These are phyloP conservation scores for Saraca asoca DNA, from an alignment of 331 rosid species.

Conservation along the genomic window DNA sequence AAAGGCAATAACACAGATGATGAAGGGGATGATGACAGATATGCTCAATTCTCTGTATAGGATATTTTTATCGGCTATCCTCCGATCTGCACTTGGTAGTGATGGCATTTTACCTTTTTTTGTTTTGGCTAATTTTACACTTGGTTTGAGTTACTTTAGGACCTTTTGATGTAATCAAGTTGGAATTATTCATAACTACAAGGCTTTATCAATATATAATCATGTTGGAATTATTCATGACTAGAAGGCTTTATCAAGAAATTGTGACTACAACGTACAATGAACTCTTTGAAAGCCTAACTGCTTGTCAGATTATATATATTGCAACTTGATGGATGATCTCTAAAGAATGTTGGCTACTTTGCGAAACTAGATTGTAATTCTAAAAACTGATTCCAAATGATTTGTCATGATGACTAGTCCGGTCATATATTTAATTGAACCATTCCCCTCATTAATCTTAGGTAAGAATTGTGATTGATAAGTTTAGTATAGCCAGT, in stretches of 20 bases:
- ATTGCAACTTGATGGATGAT: conserved; percentile 11
- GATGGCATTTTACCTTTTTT: conserved; percentile 62
- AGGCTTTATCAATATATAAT: too few species aligned
- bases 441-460: conserved; percentile 26
- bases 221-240: too few species aligned
- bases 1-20: conserved; percentile 46
- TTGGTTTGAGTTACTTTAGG: conserved; percentile 21
- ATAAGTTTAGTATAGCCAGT: too few species aligned
- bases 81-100: conserved; percentile 65
- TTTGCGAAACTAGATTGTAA: conserved; percentile 17
- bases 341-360: conserved; percentile 14
- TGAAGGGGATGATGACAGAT: conserved; percentile 49
- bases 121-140: conserved; percentile 22
- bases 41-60: conserved; percentile 57
- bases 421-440: conserved; percentile 30
- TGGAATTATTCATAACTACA: conserved; percentile 12
- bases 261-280: conserved; percentile 1
- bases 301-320: conserved; percentile 2
- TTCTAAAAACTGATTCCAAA: conserved; percentile 5
- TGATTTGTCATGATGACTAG: conserved; percentile 27
- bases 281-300: conserved; percentile 20
- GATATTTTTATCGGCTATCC: conserved; percentile 57
- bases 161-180: conserved; percentile 20
- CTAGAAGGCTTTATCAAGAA: background rate
- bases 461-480: too few species aligned